phyloP scores from a whole-genome alignment of 345 rosid genomes.

The Eucalyptus erythrocorys region DNA sequence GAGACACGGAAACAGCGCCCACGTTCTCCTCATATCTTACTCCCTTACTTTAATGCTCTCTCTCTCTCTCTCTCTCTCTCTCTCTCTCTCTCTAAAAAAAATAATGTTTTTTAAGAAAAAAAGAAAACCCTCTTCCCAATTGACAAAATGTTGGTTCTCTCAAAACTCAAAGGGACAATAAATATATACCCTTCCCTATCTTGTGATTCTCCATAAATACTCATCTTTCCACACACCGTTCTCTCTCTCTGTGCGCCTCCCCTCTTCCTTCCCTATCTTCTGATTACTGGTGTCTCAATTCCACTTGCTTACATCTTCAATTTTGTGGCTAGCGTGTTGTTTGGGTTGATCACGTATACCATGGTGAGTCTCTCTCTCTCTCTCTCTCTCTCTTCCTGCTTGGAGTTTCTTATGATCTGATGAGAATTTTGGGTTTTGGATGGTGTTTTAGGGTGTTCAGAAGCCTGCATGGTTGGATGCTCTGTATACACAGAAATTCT shows the following conservation, averaged over 20 bases:
- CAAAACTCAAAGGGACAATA: slow-evolving; percentile 14
- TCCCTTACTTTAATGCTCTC: background rate
- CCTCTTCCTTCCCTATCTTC: background rate
- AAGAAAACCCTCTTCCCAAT: background rate
- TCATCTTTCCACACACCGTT: slow-evolving; percentile 1
- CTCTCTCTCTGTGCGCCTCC: background rate
- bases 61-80: background rate
- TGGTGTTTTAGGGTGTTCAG: slow-evolving; percentile 39
- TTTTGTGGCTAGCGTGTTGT: background rate
- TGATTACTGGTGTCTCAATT: background rate
- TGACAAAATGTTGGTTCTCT: background rate
- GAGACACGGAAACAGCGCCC: slow-evolving; percentile 88
- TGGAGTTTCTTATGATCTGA: background rate
- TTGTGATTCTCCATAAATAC: slow-evolving; percentile 20
- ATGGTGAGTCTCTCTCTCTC: background rate
- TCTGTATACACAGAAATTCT: slow-evolving; percentile 71
- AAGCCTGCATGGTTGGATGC: slow-evolving; percentile 97
- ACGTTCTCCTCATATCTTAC: slow-evolving; percentile 59
- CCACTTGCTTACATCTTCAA: background rate
- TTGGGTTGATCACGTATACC: background rate
- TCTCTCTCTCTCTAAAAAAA: slow-evolving; percentile 4
- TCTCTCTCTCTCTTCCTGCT: background rate
- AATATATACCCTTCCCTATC: slow-evolving; percentile 25
- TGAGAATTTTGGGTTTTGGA: background rate
- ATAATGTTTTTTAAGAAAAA: background rate